Base-by-base conservation (phyloP, 1,139 yeast species). In the Saccharomyces hybrid region DNA sequence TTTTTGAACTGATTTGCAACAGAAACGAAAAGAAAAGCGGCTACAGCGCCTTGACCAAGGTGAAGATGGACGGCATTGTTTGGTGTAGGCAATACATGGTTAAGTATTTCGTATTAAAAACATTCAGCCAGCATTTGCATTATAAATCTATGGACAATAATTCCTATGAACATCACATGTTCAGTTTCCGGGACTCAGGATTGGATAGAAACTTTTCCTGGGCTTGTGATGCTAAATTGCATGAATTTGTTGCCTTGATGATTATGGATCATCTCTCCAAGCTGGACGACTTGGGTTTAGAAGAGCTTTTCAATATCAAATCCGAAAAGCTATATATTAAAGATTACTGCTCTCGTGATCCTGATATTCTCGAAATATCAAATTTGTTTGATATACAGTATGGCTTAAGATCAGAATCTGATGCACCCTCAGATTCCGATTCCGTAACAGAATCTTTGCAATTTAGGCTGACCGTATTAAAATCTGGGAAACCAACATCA, bases 11-110 rank as follows among this genome's bases (percentile, higher is more conserved):
- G 27, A 53, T 55, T 50, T 52, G 55, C 20, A 14, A 29, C 5
- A 28, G 49, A 47, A 31, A 23, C 11, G 49, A 29, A 29, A 14
- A 46, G 13, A 51, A 48, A 8, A 51, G 48, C 13, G 50, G 44
- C 5, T 38, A 47, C 32, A 32, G 52, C 14, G 14, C 42, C 4
- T 49, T 62, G 14, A 51, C 32, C 7, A 52, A 46, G 29, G 48
- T 66, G n/a, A 57, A 55, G 8, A 60, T 67, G 58, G 62, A 64
- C 27, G 58, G 60, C 29, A 61, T 59, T 29, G 62, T 64, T 13
- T 67, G 71, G 71, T 63, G 68, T 51, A 60, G 65, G 51, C 67
- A 64, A 53, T 56, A 54, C 14, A 65, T 64, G 62, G 59, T 67
- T 13, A 64, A 62, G 52, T 55, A 57, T 41, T 61, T 62, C 31